A percentile compares a stretch with the other conserved stretches of the same genome.
phyloP scores from a whole-genome alignment of 2,329 filamentous ascomycete genomes.

The Pseudocercospora musae region DNA sequence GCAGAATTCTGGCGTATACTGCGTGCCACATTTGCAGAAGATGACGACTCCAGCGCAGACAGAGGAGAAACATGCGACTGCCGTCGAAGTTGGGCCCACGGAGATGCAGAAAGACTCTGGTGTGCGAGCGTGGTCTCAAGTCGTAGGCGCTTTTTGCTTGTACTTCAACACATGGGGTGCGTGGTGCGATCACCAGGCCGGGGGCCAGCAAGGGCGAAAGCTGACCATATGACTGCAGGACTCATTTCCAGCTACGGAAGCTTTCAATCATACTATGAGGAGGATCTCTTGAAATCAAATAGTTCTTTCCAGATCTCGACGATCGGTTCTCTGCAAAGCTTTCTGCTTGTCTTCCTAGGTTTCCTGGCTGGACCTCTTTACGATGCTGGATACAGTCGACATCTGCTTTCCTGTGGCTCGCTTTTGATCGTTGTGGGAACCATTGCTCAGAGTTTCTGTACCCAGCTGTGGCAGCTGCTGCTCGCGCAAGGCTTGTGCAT shows the following conservation, averaged over 20 bases:
- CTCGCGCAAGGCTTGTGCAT: constrained; percentile 47
- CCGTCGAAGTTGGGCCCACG: background rate
- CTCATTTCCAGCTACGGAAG: constrained; percentile 44
- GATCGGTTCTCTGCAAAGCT: constrained; percentile 45
- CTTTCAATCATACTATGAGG: constrained; percentile 46
- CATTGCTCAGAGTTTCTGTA: constrained; percentile 45
- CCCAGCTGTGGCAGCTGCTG: constrained; percentile 45
- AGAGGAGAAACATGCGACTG: background rate
- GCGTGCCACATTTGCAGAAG: background rate
- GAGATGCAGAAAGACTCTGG: constrained; percentile 23
- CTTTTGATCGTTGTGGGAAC: constrained; percentile 43
- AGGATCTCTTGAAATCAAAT: constrained; percentile 34
- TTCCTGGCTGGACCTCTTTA: constrained; percentile 12
- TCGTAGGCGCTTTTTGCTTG: constrained; percentile 42
- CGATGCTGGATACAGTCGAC: constrained; percentile 9
- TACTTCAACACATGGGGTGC: constrained; percentile 44
- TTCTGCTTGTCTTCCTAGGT: constrained; percentile 42
- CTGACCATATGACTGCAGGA: background rate
- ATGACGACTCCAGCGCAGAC: background rate
- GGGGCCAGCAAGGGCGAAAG: background rate
- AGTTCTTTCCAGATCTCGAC: constrained; percentile 42
- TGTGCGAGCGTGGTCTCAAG: constrained; percentile 43
- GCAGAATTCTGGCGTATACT: background rate
- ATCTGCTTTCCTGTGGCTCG: constrained; percentile 30
- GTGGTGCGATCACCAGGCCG: background rate